Conservation (phyloP, 768 basidiomycete species). For the Thelephora ganbajun region DNA sequence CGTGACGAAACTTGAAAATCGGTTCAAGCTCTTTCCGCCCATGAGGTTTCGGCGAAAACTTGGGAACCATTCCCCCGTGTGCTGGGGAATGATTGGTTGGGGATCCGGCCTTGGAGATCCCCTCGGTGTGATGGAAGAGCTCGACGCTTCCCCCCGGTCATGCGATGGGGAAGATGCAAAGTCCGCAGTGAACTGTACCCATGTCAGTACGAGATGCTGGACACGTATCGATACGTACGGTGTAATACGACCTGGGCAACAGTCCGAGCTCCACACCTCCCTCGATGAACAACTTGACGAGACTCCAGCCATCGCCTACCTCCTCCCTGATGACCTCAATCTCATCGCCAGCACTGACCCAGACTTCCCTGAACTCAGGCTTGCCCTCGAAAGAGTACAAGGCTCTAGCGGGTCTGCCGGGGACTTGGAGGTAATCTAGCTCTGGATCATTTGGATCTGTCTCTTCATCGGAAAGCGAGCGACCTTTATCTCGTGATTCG, state of each 20-base stretch:
- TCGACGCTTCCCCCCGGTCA: constrained; percentile 23
- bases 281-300: constrained; percentile 32
- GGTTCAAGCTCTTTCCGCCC: constrained; percentile 65
- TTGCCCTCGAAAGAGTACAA: constrained; percentile 68
- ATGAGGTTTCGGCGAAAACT: constrained; percentile 61
- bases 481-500: constrained; percentile 20
- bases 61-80: constrained; percentile 67
- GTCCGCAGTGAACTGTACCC: constrained; percentile 46
- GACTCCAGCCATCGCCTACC: constrained; percentile 69
- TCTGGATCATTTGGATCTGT: constrained; percentile 8
- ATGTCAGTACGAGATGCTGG: not conserved
- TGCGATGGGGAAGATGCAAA: constrained; percentile 28
- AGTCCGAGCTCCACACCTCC: constrained; percentile 49
- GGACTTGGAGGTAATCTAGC: not conserved
- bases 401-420: constrained; percentile 43
- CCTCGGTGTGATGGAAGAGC: constrained; percentile 36
- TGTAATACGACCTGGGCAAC: constrained; percentile 59
- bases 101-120: constrained; percentile 19
- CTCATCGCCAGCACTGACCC: constrained; percentile 53
- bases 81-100: constrained; percentile 42
- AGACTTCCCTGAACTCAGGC: constrained; percentile 57
- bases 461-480: constrained; percentile 43
- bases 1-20: constrained; percentile 80
- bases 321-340: constrained; percentile 61
- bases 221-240: constrained; percentile 28